Base-by-base conservation (phyloP, 2,329 filamentous ascomycete genomes). In the Aureobasidium lini region DNA sequence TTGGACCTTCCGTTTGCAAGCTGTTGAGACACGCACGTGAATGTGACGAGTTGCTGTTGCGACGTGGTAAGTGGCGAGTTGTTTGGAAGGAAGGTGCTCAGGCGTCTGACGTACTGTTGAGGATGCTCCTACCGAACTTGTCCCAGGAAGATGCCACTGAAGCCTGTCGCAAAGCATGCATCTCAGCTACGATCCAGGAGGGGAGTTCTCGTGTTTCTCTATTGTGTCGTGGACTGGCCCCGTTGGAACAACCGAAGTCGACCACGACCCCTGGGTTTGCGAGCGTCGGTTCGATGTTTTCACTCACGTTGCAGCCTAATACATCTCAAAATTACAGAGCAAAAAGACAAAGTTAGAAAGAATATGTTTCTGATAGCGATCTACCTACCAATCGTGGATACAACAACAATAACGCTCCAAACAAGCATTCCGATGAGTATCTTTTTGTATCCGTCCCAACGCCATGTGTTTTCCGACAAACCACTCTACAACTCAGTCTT, bases 401-500 rank as follows among this genome's bases (percentile, higher is more conserved):
- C 36, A 52, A n/a, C 36, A 52, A 23, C 23, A 23, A 23, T 23
- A 3, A 23, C 48, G 48, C 48, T 52, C 48, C 48, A 52, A 52
- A 40, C 48, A 52, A 29, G 29, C 5, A 18, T 52, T 18, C 11
- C 34, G 23, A 52, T 49, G 48, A 31, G 34, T 36, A 36, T 36
- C 34, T 52, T 52, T 52, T 52, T 52, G 23, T 52, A 36, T 52
- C 36, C 48, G 23, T 39, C 7, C 18, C 48, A 52, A 52, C 48
- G 48, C 48, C 48, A 40, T 52, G 7, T 15, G 11, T n/a, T 40
- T 23, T 18, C 23, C 36, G 8, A 29, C 48, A 52, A 37, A 16
- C 37, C 50, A 9, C 37, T 53, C 56, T 59, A 66, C 46, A 71
- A 60, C 60, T 57, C 64, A 52, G 67, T 71, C 44, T 63, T 62